Evolutionary conservation across 805 yeast species (phyloP).

Genomic region (Nakazawaea populi): DNA sequence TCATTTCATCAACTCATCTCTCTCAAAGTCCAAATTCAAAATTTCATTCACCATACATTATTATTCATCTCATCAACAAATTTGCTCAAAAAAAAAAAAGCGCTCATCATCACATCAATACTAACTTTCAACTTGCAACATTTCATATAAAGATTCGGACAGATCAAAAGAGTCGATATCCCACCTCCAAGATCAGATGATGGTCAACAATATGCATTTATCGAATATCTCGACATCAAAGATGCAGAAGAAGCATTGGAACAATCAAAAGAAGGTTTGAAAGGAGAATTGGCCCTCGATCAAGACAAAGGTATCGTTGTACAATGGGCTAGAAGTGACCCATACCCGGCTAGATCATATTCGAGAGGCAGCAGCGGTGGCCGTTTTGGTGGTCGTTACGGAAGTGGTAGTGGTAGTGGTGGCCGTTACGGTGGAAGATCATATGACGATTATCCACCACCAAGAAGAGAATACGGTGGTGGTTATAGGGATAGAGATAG

Average conservation of each 20-base stretch:
- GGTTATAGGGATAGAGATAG: conserved; percentile 11
- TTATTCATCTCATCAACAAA: neutral
- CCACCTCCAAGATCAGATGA: conserved; percentile 59
- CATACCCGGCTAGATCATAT: conserved; percentile 34
- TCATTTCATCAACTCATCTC: no score
- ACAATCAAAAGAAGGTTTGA: conserved; percentile 33
- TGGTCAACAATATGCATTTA: conserved; percentile 59
- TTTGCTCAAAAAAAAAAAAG: no score
- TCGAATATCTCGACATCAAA: conserved; percentile 45
- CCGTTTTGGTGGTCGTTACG: conserved; percentile 8
- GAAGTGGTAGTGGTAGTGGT: conserved; percentile 12
- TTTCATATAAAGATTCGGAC: conserved; percentile 38
- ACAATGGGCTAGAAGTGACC: conserved; percentile 52
- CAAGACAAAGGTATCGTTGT: conserved; percentile 36
- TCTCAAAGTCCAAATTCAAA: no score
- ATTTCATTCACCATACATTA: no score
- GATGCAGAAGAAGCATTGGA: conserved; percentile 51
- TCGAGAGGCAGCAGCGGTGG: conserved; percentile 24
- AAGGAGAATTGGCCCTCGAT: conserved; percentile 32
- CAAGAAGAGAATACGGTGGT: conserved; percentile 8
- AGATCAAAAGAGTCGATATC: conserved; percentile 51
- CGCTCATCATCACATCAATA: no score
- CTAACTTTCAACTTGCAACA: neutral
- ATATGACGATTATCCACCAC: conserved; percentile 12
- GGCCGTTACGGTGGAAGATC: conserved; percentile 15